phyloP scores from a whole-genome alignment of 2,329 filamentous ascomycete species.

The Apiospora phragmitis region DNA sequence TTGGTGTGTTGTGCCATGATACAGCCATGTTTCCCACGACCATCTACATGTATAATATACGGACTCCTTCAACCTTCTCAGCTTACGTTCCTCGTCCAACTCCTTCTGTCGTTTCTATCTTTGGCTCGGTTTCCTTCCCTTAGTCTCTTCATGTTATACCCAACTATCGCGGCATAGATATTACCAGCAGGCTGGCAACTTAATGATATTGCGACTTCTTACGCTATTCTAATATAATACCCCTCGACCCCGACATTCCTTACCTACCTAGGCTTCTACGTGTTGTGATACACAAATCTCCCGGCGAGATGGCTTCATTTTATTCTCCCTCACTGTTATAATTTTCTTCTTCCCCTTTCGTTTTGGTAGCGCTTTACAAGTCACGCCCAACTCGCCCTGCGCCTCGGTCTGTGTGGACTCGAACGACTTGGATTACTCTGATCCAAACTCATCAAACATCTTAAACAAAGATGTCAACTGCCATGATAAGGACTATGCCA shows the following conservation, averaged over 20 bases:
- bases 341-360: constrained; percentile 18
- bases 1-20: neutral
- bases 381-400: constrained; percentile 56
- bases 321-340: constrained; percentile 22
- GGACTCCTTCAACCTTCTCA: neutral
- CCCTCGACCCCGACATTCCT: neutral
- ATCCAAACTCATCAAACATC: constrained; percentile 48
- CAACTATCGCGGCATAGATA: neutral
- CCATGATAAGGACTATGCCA: constrained; percentile 43
- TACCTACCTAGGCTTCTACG: neutral
- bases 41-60: constrained; percentile 1
- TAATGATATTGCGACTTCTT: neutral
- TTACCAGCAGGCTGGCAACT: constrained; percentile 32
- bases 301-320: constrained; percentile 28
- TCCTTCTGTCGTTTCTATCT: constrained; percentile 16
- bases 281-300: constrained; percentile 14
- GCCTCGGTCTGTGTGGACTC: constrained; percentile 49
- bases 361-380: constrained; percentile 39
- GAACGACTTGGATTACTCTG: constrained; percentile 40
- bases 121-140: constrained; percentile 19
- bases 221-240: constrained; percentile 21
- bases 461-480: constrained; percentile 48
- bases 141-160: constrained; percentile 13
- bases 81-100: neutral
- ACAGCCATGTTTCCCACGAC: neutral